Evolutionary conservation across 2,329 filamentous ascomycete genomes (phyloP).

Genomic region (Arachnomyces sp.): DNA sequence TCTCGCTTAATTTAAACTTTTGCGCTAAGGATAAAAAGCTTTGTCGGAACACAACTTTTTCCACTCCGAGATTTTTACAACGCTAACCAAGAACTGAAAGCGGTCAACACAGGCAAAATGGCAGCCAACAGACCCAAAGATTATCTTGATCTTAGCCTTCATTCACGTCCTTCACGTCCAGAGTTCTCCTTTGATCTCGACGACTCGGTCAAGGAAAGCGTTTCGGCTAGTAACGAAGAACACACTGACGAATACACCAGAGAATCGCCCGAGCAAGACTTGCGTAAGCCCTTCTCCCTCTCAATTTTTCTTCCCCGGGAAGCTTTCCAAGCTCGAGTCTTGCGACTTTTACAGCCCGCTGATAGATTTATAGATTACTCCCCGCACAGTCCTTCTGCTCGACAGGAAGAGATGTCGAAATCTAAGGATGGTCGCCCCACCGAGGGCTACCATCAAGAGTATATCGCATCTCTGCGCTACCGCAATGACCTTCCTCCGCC

Average conservation of each 20-base stretch:
- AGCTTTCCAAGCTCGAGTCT: neutral
- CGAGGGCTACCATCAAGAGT: slow-evolving; percentile 72
- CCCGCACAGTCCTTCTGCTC: neutral
- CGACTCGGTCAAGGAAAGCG: too few relatives aligned
- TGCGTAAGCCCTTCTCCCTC: too few relatives aligned
- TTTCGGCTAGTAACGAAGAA: too few relatives aligned
- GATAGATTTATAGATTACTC: slow-evolving; percentile 2
- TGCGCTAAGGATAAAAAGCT: neutral
- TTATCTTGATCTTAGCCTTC: slow-evolving; percentile 10
- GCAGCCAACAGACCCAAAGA: slow-evolving; percentile 13
- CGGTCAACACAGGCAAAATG: slow-evolving; percentile 25
- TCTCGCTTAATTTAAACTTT: too few relatives aligned
- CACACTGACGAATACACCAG: too few relatives aligned
- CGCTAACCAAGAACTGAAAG: slow-evolving; percentile 10
- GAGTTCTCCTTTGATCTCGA: slow-evolving; percentile 3
- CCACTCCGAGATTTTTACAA: neutral
- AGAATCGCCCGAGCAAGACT: too few relatives aligned
- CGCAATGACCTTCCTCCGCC: slow-evolving; percentile 93
- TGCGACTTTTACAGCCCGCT: slow-evolving; percentile 2
- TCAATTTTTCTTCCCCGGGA: too few relatives aligned
- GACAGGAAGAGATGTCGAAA: slow-evolving; percentile 28
- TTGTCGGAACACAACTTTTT: neutral
- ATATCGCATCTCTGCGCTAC: slow-evolving; percentile 91
- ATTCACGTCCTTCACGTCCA: neutral
- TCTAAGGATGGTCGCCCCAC: slow-evolving; percentile 32